Conservation (phyloP, 2,329 filamentous ascomycete species). For the Exophiala oligosperma region DNA sequence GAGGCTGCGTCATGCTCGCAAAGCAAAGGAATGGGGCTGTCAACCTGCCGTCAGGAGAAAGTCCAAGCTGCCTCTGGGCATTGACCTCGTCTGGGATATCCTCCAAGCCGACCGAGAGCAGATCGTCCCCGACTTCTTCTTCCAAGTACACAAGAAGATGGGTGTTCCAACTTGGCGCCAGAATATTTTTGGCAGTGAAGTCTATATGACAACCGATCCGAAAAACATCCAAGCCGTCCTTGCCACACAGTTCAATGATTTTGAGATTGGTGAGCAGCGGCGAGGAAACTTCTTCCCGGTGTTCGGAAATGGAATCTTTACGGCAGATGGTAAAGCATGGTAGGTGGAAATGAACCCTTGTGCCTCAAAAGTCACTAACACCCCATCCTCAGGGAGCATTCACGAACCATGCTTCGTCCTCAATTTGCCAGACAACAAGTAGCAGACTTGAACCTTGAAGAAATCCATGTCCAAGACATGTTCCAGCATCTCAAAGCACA, state of each 20-base stretch:
- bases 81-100: constrained; percentile 20
- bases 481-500: constrained; percentile 65
- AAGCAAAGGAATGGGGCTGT: constrained; percentile 21
- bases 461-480: constrained; percentile 73
- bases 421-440: constrained; percentile 86
- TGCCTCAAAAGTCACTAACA: not conserved
- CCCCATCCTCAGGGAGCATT: constrained; percentile 36
- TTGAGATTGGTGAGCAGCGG: constrained; percentile 74
- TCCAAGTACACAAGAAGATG: constrained; percentile 15
- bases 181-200: constrained; percentile 20
- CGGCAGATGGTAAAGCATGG: constrained; percentile 77
- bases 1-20: constrained; percentile 20
- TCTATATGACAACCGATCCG: constrained; percentile 36
- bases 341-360: constrained; percentile 1
- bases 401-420: constrained; percentile 77
- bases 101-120: constrained; percentile 23
- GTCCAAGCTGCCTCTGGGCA: constrained; percentile 20
- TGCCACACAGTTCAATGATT: constrained; percentile 79
- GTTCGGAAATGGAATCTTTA: constrained; percentile 54
- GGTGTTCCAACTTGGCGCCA: constrained; percentile 20
- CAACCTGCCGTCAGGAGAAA: constrained; percentile 19
- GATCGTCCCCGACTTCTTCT: constrained; percentile 21
- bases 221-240: constrained; percentile 80
- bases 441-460: constrained; percentile 77
- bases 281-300: constrained; percentile 66